Conservation (phyloP, 1,284 basidiomycete species). For the Boletellus sp. region DNA sequence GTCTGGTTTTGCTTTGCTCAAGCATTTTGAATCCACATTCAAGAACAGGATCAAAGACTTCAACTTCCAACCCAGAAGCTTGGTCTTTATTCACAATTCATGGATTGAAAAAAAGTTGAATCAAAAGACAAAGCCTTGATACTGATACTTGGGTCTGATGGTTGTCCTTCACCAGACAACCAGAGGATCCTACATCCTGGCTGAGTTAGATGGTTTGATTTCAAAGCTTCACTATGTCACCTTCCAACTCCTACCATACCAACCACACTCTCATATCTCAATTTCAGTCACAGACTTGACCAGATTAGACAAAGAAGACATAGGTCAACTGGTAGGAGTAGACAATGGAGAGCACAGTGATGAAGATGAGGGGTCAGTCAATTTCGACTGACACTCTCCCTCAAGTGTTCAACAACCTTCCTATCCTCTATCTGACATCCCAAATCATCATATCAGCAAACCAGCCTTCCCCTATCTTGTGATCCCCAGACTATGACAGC, state of each 20-base stretch:
- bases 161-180: background rate
- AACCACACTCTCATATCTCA: no score
- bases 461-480: no score
- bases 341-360: no score
- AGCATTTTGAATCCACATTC: conserved; percentile 10
- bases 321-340: no score
- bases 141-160: background rate
- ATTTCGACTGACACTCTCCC: no score
- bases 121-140: background rate
- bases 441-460: no score
- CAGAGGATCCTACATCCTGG: conserved; percentile 2
- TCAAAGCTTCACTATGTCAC: background rate
- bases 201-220: background rate
- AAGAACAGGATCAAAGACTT: conserved; percentile 26
- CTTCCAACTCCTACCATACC: background rate
- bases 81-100: background rate
- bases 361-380: no score
- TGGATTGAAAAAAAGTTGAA: conserved; percentile 1
- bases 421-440: no score
- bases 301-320: background rate
- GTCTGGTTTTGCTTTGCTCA: background rate
- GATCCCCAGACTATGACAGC: no score
- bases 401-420: no score
- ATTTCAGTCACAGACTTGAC: background rate
- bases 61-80: conserved; percentile 3